These are phyloP conservation scores for Colletotrichum melonis DNA, from an alignment of 2,329 filamentous ascomycete genomes.

Conservation along the genomic window DNA sequence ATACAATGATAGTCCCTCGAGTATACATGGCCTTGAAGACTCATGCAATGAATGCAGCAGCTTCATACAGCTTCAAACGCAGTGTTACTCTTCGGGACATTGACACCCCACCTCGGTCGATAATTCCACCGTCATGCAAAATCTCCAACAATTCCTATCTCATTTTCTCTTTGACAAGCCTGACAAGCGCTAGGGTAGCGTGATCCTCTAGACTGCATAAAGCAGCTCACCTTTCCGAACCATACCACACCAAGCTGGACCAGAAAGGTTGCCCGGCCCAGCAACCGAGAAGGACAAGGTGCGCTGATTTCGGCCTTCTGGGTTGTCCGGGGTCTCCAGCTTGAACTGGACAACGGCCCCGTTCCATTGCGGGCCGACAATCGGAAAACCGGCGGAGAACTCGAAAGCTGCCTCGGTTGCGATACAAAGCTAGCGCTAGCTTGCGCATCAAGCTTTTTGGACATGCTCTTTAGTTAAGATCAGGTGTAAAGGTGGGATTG, in stretches of 20 bases:
- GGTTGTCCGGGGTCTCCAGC: slow-evolving; percentile 2
- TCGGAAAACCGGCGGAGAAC: slow-evolving; percentile 34
- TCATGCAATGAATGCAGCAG: background rate
- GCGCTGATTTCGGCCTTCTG: slow-evolving; percentile 4
- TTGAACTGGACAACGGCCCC: background rate
- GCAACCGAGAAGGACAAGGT: background rate
- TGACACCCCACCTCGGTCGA: slow-evolving; percentile 22
- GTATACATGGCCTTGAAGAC: background rate
- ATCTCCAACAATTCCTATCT: background rate
- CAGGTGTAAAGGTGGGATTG: background rate
- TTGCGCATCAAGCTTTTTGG: background rate
- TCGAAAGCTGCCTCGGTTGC: background rate
- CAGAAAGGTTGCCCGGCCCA: background rate
- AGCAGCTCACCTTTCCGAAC: background rate
- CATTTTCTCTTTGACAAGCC: background rate
- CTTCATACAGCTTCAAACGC: background rate
- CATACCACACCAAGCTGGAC: background rate
- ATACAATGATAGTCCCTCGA: fast-evolving
- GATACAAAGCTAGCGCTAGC: background rate
- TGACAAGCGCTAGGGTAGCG: background rate
- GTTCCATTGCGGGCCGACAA: slow-evolving; percentile 1
- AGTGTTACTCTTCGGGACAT: background rate
- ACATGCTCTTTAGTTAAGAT: background rate
- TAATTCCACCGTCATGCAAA: background rate
- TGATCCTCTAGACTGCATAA: background rate